Base-by-base conservation (phyloP, 148 eudicot genomes). In the Fagopyrum homotropicum region DNA sequence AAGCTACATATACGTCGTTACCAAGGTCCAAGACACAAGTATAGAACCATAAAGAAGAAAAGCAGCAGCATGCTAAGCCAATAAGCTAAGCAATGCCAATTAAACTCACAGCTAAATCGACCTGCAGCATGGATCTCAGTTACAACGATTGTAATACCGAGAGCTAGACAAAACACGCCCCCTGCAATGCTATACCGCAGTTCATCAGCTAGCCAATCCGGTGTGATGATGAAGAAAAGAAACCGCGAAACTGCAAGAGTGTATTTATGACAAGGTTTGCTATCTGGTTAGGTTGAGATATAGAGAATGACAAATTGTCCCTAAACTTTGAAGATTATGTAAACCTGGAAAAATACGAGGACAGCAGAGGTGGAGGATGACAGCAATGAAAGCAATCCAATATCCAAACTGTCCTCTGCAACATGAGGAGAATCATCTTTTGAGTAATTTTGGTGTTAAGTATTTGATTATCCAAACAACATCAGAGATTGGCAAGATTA, bases 401-500 rank as follows among this genome's bases (percentile, higher is more conserved):
- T 81, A 61, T 17, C 89, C 89, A 69, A 86, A 82, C 52, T 84
- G 84, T 43, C 85, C 87, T 77, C 89, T 86, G 84, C 80, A 84
- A 79, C 79, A 76, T 35, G 69, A 72, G 76, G 73, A 80, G 66
- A 60, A 9, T 7, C 51, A 75, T 45, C 35, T 74, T 35, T 35
- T 75, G 47, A 75, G 69, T 57, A 5, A 59, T 44, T 44, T 75
- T 11, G n/a, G 4, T 5, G 9, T 35, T 1, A 44, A 57, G 12
- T 4, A 6, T 35, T 51, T 66, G 35, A 52, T 40, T 4, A 6
- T 22, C n/a, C 15, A 2, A 52, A 52, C 26, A 35, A 26, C 17
- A 54, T 44, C 9, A 30, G 45, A 54, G 68, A 51, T 43, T 22
- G 51, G 16, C 14, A 73, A 69, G 71, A 69, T 70, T 17, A 14